Percentiles rank a stretch among this genome's conserved stretches.
These are phyloP conservation scores for Mucor indicus DNA, from an alignment of 371 early-diverging fungal species.

Conservation along the genomic window DNA sequence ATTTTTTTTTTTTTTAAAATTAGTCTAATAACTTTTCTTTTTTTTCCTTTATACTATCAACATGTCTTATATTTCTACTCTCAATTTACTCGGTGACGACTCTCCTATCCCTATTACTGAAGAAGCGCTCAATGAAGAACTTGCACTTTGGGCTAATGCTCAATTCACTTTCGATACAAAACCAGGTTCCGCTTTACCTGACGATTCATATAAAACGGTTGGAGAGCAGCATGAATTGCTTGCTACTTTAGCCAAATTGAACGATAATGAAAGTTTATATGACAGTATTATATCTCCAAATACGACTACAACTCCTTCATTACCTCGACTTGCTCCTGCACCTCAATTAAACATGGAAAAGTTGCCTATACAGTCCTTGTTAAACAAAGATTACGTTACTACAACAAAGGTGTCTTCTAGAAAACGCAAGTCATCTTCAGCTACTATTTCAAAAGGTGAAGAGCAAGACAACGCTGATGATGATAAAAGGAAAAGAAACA, in stretches of 20 bases:
- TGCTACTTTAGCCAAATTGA: neutral
- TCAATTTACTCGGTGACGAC: constrained; percentile 38
- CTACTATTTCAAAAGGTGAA: constrained; percentile 2
- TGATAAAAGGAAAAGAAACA: constrained; percentile 92
- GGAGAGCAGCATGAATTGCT: constrained; percentile 6
- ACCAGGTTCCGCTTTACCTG: constrained; percentile 40
- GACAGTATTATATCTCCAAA: neutral
- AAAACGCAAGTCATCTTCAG: constrained; percentile 4
- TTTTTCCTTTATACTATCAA: constrained; percentile 7
- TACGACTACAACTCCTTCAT: too few relatives aligned
- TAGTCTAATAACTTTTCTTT: too few relatives aligned
- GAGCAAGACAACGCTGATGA: constrained; percentile 50
- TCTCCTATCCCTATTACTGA: constrained; percentile 36
- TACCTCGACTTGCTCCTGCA: constrained; percentile 43
- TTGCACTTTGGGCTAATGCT: constrained; percentile 68
- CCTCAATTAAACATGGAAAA: constrained; percentile 7
- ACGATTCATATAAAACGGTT: constrained; percentile 14
- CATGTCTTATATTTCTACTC: constrained; percentile 47
- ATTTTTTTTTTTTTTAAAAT: too few relatives aligned
- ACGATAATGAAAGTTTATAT: neutral
- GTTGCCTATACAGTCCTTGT: too few relatives aligned
- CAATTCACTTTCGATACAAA: constrained; percentile 67
- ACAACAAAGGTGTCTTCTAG: too few relatives aligned
- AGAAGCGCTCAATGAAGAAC: constrained; percentile 38
- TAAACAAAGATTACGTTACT: too few relatives aligned